Evolutionary conservation across 176 grass and related monocot species (phyloP), one percentile per base, ranked within the genome.

Genomic region (Alloteropsis semialata): DNA sequence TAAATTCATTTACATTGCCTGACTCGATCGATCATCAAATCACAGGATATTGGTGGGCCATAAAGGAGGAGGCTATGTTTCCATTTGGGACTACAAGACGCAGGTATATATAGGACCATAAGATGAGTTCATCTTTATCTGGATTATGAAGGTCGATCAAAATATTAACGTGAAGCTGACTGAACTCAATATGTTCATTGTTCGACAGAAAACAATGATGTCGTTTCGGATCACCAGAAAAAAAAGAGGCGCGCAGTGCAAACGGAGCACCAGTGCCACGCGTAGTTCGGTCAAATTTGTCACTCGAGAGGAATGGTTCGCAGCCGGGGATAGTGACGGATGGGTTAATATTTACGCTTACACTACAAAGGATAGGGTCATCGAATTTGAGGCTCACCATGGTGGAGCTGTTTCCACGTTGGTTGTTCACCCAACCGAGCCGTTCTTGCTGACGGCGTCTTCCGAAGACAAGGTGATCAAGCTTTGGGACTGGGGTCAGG

Each of bases 381-480:
- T 74, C n/a, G 64, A 78, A 48, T 90, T 90, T 44, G 33, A 79
- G 48, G 88, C 88, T 55, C 73, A 86, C 6, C n/a, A n/a, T n/a
- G 6, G 5, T 14, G 72, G 21, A 16, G 49, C 56, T 32, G 69
- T 48, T 24, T 3, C 70, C 34, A 82, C 62, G 77, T 76, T 89
- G 27, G 81, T 69, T 21, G 91, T 93, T 25, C 91, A 93, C 60
- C 84, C 87, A 53, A 93, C 70, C 5, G 69, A 84, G 5, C 91
- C 87, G 42, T 93, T 87, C 48, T 60, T 93, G 65, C 70, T 93
- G 9, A 89, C 91, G 45, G 84, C 81, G 12, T 87, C 91, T 81
- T 73, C 1, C 36, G 1, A 82, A 16, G 87, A 87, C 61, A 81
- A 89, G 74, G n/a, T n/a, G n/a, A n/a, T n/a, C n/a, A n/a, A n/a